Base-by-base conservation (phyloP, 2,329 filamentous ascomycete genomes). In the Talaromyces sp. region DNA sequence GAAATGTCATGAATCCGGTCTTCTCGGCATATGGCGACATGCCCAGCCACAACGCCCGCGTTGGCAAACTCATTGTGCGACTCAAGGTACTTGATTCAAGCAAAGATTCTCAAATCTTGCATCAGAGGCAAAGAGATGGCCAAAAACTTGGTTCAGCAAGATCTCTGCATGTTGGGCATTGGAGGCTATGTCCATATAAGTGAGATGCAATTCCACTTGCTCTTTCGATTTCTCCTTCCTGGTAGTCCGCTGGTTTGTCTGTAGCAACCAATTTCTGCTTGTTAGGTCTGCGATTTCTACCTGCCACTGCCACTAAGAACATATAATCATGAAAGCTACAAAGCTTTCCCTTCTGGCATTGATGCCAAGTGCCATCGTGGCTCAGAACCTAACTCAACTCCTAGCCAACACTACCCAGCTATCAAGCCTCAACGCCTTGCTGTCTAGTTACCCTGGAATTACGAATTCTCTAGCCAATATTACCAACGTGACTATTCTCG, bases 401-500 rank as follows among this genome's bases (percentile, higher is more conserved):
- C 17, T 64, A 11, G 54, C 62, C 13, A 64, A 59, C 29, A 64
- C 62, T 22, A 58, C 27, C 7, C 40, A 59, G 36, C n/a, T 64
- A 19, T 64, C 62, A 27, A 64, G 54, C 45, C 53, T 64, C n/a
- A 64, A 43, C 34, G 27, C 40, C 22, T 31, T 64, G 22, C 49
- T 64, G 31, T 59, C 56, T 10, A 53, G 22, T 36, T 64, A 59
- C 45, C 62, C 62, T 6, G 8, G 10, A 8, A n/a, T 59, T 40
- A 17, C 15, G 4, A 47, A 49, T 8, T 45, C 62, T 11, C n/a
- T 59, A 4, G 40, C 22, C 4, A 64, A 59, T 53, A 19, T 60
- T 17, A 51, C 62, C 27, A 64, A 64, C 25, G 54, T 59, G 29
- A 64, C 62, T 13, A 53, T 64, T 43, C 62, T 64, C 29, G 62